Base-by-base conservation (phyloP, 139 green algal genomes). In the Picochlorum costavermella region DNA sequence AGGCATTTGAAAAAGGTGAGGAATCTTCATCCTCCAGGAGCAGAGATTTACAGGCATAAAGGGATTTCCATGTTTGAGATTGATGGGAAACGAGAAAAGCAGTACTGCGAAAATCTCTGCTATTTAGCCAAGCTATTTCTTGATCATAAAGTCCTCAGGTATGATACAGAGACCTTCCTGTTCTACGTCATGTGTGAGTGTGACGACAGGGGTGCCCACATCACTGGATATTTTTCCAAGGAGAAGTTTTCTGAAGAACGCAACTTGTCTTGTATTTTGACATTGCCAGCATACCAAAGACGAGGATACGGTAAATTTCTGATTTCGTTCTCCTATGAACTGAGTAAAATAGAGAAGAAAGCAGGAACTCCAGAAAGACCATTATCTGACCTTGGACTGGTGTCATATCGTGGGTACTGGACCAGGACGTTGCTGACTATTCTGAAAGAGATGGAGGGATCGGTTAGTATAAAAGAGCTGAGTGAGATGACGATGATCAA, bases 231-330 rank as follows among this genome's bases (percentile, higher is more conserved):
- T 61, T 75, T 75, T 20, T 65, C 48, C 23, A 75, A 76, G 36
- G 73, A 95, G 74, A 95, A 95, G 81, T 72, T 64, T 72, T 83
- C 60, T 50, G 82, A 91, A 76, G 86, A 94, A 75, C 96, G 95
- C 83, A 99, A 99, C 81, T 84, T 99, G 67, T 94, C 94, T 10
- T 99, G 94, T 82, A 99, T 99, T 79, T 83, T 99, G 20, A 96
- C 88, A 5, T 76, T 99, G 61, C 94, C 94, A 6, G 71, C 86
- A 37, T 98, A 97, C 80, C 94, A 99, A 81, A 88, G 93, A 45
- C 96, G 96, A 74, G 94, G 94, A 28, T 99, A 98, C 73, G 94
- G 94, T 50, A 98, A 98, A 80, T 92, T 96, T 71, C 86, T 99
- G 53, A 99, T 99, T 70, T 80, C 83, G 30, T 92, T 98, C 61